Evolutionary conservation across 2,329 filamentous ascomycete species (phyloP).

Genomic region (Cyphellophora europaea): DNA sequence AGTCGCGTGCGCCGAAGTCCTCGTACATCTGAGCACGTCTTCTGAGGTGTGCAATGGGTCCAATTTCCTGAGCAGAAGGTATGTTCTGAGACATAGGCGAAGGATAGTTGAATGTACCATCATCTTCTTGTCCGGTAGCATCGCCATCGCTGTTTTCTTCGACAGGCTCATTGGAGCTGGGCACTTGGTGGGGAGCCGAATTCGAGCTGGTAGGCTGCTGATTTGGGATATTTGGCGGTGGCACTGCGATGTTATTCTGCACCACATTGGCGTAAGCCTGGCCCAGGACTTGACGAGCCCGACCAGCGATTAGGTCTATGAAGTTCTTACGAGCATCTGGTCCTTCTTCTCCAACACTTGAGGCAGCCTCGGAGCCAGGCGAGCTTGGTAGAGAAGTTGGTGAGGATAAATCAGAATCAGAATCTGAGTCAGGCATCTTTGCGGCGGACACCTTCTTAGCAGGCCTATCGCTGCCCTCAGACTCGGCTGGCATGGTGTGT

Average conservation of each 20-base stretch:
- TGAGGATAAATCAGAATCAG: too few relatives aligned
- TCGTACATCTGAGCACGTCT: neutral
- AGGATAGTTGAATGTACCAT: neutral
- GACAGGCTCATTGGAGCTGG: too few relatives aligned
- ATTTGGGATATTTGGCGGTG: too few relatives aligned
- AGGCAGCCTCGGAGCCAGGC: too few relatives aligned
- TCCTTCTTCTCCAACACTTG: neutral
- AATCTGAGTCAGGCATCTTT: too few relatives aligned
- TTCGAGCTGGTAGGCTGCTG: too few relatives aligned
- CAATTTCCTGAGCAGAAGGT: neutral
- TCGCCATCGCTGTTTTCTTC: too few relatives aligned
- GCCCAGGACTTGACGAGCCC: neutral
- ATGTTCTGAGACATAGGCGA: neutral
- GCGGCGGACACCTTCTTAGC: too few relatives aligned
- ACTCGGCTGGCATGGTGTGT: neutral
- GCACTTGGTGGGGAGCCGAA: too few relatives aligned
- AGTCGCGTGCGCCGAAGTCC: neutral
- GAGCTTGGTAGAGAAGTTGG: too few relatives aligned
- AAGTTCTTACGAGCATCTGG: neutral
- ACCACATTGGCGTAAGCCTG: neutral
- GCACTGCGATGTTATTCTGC: too few relatives aligned
- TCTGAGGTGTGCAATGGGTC: neutral
- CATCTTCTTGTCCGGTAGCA: neutral
- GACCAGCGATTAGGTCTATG: neutral
- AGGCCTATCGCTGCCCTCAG: neutral